Conservation (phyloP, 1,139 yeast species). For the Suhomyces terraborum region DNA sequence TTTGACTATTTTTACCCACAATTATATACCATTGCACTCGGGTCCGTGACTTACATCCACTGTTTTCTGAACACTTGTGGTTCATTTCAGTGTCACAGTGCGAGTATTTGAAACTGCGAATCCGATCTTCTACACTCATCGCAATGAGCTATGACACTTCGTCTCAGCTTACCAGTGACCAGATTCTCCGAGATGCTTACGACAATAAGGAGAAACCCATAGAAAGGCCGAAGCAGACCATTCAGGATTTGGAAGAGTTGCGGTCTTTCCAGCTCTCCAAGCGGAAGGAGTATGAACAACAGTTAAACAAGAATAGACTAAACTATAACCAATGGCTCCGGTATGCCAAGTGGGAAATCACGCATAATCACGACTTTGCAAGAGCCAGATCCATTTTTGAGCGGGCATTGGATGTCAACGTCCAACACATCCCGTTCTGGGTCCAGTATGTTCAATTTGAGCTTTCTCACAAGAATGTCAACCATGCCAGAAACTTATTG, state of each 20-base stretch:
- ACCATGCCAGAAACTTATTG: constrained; percentile 85
- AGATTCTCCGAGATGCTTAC: constrained; percentile 42
- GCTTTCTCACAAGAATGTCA: constrained; percentile 67
- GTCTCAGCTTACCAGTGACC: constrained; percentile 35
- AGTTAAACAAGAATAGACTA: constrained; percentile 75
- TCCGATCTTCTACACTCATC: constrained; percentile 2
- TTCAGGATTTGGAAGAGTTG: constrained; percentile 80
- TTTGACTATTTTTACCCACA: not conserved
- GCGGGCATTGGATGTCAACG: constrained; percentile 78
- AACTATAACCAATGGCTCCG: constrained; percentile 90
- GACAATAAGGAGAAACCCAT: constrained; percentile 30
- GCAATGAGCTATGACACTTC: constrained; percentile 6
- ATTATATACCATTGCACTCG: no score
- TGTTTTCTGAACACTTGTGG: not conserved
- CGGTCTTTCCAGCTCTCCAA: constrained; percentile 73
- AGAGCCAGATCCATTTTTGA: constrained; percentile 86
- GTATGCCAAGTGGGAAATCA: constrained; percentile 86
- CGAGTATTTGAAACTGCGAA: no score
- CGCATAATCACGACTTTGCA: constrained; percentile 68
- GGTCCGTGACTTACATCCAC: no score
- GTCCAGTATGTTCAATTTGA: constrained; percentile 79
- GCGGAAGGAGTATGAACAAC: constrained; percentile 82
- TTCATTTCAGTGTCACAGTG: no score
- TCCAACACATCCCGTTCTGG: constrained; percentile 82
- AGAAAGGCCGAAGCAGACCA: constrained; percentile 53